Conservation (phyloP, 2,329 filamentous ascomycete genomes). For the Plenodomus lindquistii region DNA sequence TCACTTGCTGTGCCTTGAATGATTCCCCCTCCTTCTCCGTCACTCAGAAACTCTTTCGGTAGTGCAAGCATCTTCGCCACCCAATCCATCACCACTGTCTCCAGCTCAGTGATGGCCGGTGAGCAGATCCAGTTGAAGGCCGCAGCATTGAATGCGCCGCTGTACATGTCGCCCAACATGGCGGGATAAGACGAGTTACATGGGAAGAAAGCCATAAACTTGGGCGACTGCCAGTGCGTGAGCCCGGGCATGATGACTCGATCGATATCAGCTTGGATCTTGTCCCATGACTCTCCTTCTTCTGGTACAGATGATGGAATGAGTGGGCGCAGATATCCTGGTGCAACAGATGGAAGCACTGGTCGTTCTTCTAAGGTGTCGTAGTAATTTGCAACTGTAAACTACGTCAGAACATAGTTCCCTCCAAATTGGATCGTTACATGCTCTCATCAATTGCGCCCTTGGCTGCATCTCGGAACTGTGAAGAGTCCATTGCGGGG, state of each 20-base stretch:
- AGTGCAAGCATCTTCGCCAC: conserved; percentile 75
- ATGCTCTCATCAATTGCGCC: conserved; percentile 81
- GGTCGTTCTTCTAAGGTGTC: conserved; percentile 70
- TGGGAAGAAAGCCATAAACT: conserved; percentile 96
- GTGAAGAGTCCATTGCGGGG: conserved; percentile 66
- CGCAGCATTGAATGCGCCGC: conserved; percentile 81
- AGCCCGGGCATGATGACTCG: conserved; percentile 86
- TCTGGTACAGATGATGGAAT: conserved; percentile 70
- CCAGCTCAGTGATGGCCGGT: conserved; percentile 88
- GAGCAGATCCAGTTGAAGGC: conserved; percentile 98
- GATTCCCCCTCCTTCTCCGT: conserved; percentile 81
- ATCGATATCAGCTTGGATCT: conserved; percentile 83
- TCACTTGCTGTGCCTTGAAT: conserved; percentile 92
- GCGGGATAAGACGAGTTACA: conserved; percentile 79
- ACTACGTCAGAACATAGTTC: conserved; percentile 1
- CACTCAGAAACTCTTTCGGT: conserved; percentile 73
- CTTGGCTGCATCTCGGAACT: conserved; percentile 78
- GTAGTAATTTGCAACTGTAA: conserved; percentile 79
- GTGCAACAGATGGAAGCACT: conserved; percentile 77
- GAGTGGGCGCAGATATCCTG: conserved; percentile 81
- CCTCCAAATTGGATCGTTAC: not conserved
- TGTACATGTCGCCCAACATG: conserved; percentile 92
- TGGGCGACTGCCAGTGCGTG: conserved; percentile 89
- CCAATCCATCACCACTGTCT: conserved; percentile 94
- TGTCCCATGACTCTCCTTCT: conserved; percentile 72